Evolutionary conservation across 129 eudicot genomes (phyloP).

Genomic region (Helichrysum umbraculigerum): DNA sequence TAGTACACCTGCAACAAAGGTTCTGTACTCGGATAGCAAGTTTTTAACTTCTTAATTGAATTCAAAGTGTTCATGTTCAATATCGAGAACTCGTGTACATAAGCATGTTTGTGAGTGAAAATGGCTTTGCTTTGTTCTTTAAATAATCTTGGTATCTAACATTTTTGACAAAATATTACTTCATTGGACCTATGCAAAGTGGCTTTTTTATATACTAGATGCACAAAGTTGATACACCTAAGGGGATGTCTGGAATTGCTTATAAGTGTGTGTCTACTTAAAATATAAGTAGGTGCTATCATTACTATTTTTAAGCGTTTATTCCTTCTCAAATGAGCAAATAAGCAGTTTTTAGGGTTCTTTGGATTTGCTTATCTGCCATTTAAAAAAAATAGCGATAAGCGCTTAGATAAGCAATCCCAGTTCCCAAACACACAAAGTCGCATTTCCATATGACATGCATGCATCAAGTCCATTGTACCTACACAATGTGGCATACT

Average conservation of each 20-base stretch:
- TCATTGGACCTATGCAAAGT: background rate
- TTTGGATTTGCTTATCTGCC: background rate
- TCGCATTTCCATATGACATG: background rate
- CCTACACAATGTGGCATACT: background rate
- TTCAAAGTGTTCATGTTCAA: background rate
- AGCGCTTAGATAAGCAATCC: background rate
- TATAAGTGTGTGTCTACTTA: too few relatives aligned
- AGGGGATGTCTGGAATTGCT: background rate
- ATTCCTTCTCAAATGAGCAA: background rate
- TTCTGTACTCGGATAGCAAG: constrained; percentile 41
- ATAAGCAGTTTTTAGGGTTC: background rate
- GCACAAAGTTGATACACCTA: background rate
- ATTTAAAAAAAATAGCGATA: too few relatives aligned
- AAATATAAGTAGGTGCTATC: too few relatives aligned
- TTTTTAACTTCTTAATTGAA: constrained; percentile 36
- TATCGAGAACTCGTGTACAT: constrained; percentile 18
- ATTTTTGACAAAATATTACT: background rate
- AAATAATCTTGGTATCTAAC: background rate
- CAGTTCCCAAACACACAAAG: background rate
- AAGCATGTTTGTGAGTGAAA: constrained; percentile 4
- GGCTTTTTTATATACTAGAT: too few relatives aligned
- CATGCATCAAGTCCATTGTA: background rate
- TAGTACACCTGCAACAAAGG: constrained; percentile 38
- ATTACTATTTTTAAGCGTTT: background rate
- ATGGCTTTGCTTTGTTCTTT: constrained; percentile 2